A percentile compares a stretch with the other conserved stretches of the same genome.
Evolutionary conservation across 2,329 filamentous ascomycete genomes (phyloP).

Genomic region (Amauroascus verrucosus): DNA sequence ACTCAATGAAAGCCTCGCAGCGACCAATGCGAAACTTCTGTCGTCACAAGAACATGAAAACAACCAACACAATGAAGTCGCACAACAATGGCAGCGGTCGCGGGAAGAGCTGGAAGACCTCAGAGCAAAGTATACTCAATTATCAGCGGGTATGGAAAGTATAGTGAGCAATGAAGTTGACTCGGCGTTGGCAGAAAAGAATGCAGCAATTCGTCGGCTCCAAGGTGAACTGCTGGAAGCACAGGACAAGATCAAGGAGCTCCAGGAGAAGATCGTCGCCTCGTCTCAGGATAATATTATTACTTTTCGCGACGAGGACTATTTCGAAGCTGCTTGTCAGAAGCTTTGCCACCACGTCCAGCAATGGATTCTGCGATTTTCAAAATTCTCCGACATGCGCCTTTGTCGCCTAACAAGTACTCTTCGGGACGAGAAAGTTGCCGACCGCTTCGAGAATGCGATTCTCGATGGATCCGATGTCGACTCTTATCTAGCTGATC

Average conservation of each 20-base stretch:
- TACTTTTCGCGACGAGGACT: conserved; percentile 73
- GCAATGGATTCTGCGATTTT: conserved; percentile 96
- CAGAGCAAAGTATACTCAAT: conserved; percentile 51
- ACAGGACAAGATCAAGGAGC: conserved; percentile 48
- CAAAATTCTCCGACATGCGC: conserved; percentile 90
- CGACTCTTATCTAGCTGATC: conserved; percentile 75
- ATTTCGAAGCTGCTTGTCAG: conserved; percentile 89
- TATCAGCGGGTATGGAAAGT: conserved; percentile 54
- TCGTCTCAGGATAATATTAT: conserved; percentile 63
- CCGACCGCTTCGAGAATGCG: conserved; percentile 87
- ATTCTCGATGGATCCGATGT: conserved; percentile 91
- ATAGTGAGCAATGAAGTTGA: conserved; percentile 53
- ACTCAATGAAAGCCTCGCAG: conserved; percentile 66
- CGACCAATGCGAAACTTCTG: conserved; percentile 66
- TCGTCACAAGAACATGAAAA: conserved; percentile 59
- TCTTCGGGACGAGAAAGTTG: conserved; percentile 82
- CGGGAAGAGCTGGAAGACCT: conserved; percentile 59
- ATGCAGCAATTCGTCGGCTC: conserved; percentile 69
- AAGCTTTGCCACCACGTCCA: conserved; percentile 92
- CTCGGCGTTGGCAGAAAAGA: conserved; percentile 63
- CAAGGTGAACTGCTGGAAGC: conserved; percentile 68
- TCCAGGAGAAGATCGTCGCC: conserved; percentile 51
- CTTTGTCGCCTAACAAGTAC: conserved; percentile 73
- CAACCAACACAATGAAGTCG: conserved; percentile 50
- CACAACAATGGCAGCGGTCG: conserved; percentile 48